Evolutionary conservation across 352 stramenopile species (phyloP), one percentile per base, ranked within the genome.

Genomic region (Pythium aquatile): DNA sequence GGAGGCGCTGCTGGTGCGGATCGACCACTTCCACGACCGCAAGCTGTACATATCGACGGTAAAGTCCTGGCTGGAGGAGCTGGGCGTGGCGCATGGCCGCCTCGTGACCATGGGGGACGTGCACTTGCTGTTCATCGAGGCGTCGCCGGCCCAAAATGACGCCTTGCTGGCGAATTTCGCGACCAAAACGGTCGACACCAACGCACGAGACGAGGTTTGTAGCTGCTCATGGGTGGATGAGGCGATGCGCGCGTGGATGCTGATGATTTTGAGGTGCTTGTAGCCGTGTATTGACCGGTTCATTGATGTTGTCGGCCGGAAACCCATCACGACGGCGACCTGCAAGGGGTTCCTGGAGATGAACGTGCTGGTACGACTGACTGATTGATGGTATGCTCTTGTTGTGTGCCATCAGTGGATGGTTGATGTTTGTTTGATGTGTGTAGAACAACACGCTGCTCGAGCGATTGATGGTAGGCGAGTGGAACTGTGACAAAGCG

Each of bases 321-420:
- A 91, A 56, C 52, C 55, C 4, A 76, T 91, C 53, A 44, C 72
- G 1, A 60, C 17, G 6, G 65, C 62, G 2, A 54, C 65, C 3
- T 88, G 79, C 74, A 91, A 85, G 46, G 82, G 81, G 0, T 91
- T 94, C 47, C 61, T 87, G 32, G 85, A 94, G 63, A 91, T 94
- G 80, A 85, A 91, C 57, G 72, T 93, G 29, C 63, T 94, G 75
- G 84, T 91, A 67, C 47, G n/a, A 37, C 2, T 67, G 17, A 32
- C 32, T 51, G 35, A 47, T 26, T 47, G 29, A 20, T 42, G 29
- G 40, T 24, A 24, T 24, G 20, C 20, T 24, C 20, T 24, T 24
- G 20, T 24, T 24, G 20, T 24, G 20, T 24, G 20, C 20, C 20
- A 24, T 24, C 20, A 24, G 20, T 24, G 20, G 20, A 24, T 24